Conservation (phyloP, 2,329 filamentous ascomycete species). For the Cladosporium sp. region DNA sequence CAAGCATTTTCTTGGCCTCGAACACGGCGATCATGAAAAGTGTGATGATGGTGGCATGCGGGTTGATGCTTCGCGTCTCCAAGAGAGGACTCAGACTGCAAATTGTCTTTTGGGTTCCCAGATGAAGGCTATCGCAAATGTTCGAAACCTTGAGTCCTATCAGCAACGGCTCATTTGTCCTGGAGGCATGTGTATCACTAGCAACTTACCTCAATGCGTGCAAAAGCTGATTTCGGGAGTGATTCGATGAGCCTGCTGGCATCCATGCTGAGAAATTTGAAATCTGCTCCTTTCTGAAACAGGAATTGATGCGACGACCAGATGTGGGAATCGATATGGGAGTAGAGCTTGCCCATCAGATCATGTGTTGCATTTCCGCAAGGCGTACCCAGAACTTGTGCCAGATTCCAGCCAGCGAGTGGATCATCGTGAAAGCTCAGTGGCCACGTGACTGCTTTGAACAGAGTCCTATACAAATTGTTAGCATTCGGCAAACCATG, state of each 20-base stretch:
- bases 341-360: neutral
- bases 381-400: neutral
- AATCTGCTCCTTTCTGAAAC: neutral
- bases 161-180: neutral
- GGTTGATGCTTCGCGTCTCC: conserved; percentile 30
- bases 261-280: neutral
- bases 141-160: conserved; percentile 34
- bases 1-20: too few species aligned
- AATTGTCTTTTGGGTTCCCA: conserved; percentile 29
- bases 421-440: neutral
- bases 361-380: neutral
- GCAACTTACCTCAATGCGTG: conserved; percentile 37
- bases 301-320: neutral
- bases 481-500: too few species aligned
- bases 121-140: conserved; percentile 35
- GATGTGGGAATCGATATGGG: neutral
- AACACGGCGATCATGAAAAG: conserved; percentile 41
- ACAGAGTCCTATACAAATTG: neutral
- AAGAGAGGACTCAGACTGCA: conserved; percentile 32
- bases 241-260: neutral
- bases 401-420: neutral
- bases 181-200: too few species aligned
- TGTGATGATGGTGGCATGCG: conserved; percentile 39
- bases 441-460: neutral
- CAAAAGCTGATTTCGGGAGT: conserved; percentile 23